Percentiles rank a stretch among this genome's conserved stretches.
phyloP scores from a whole-genome alignment of 306 rosid genomes.

The Inga laurina region DNA sequence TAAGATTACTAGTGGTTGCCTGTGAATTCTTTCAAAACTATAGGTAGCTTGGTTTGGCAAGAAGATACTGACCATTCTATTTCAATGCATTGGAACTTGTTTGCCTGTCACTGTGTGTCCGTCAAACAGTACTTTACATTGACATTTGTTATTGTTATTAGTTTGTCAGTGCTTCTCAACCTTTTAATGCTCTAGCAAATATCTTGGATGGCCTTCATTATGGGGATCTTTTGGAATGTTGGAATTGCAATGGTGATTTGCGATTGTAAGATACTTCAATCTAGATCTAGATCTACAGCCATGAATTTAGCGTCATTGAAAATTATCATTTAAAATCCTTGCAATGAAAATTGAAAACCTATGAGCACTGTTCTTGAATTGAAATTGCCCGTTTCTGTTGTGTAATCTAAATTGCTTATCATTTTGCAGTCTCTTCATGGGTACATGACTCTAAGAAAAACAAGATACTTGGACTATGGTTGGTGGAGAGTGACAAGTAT shows the following conservation, averaged over 20 bases:
- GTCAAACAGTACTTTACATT: conserved; percentile 21
- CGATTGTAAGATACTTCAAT: background rate
- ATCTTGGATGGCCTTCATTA: conserved; percentile 91
- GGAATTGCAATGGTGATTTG: background rate
- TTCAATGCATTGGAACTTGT: background rate
- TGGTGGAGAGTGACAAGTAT: conserved; percentile 3
- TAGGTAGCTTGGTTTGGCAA: background rate
- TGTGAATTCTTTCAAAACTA: background rate
- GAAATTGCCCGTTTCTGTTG: background rate
- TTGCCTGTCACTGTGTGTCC: conserved; percentile 1
- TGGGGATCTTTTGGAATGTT: conserved; percentile 36
- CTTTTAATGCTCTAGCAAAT: conserved; percentile 83
- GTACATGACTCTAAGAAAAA: conserved; percentile 7
- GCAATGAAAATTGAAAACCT: conserved; percentile 6
- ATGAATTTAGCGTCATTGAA: background rate
- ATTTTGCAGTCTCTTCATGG: conserved; percentile 14
- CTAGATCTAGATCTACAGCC: background rate
- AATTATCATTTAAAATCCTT: background rate
- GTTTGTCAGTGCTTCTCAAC: conserved; percentile 94
- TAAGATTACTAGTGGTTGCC: conserved; percentile 1
- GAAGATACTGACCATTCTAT: background rate
- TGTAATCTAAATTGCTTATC: background rate
- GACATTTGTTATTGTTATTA: conserved; percentile 40
- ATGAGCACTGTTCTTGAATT: background rate
- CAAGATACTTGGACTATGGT: conserved; percentile 9